Evolutionary conservation across 1,284 basidiomycete genomes (phyloP), one percentile per base, ranked within the genome.

Genomic region (Cutaneotrichosporon mucoides): DNA sequence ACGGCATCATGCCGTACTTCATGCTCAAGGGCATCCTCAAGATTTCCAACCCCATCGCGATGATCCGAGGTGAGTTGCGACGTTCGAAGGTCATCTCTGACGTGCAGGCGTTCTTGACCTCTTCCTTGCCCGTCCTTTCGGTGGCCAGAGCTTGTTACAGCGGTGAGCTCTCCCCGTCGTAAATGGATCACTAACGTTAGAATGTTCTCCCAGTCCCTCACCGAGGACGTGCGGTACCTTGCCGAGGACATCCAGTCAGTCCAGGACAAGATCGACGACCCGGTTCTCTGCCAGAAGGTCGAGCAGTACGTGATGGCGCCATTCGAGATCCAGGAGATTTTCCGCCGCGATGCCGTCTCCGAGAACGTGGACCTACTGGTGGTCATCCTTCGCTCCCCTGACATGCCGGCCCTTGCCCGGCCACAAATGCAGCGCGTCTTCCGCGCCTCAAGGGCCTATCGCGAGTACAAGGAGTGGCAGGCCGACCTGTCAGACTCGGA

Each of bases 1-100:
- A 99, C 73, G 91, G 91, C 1, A 81, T 97, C 60, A 97, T 99
- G 92, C 95, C 95, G 3, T 99, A 99, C 79, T 92, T 98, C 72
- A 86, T 98, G 81, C 84, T 99, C 61, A 95, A 93, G 75, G 84
- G 90, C 6, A 89, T 93, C 15, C 80, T 99, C 63, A 89, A 86
- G 75, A 90, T 99, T 66, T 95, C 90, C 58, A 99, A 98, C 76
- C 95, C 95, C 1, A 88, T 99, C 66, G 85, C 86, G 12, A 99
- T 99, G 95, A 93, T 99, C 68, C 84, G 95, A 8, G 49, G 49
- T 40, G 37, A 41, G 85, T 76, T 60, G 67, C 66, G 6, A 1
- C 24, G 16, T 34, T 64, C 51, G 33, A 38, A 36, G 62, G 24
- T 11, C 5, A 11, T 6, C n/a, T 46, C 37, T 41, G 35, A 49